These are phyloP conservation scores for Elaeis oleifera DNA, from an alignment of 202 grass and related monocot species.

Conservation along the genomic window DNA sequence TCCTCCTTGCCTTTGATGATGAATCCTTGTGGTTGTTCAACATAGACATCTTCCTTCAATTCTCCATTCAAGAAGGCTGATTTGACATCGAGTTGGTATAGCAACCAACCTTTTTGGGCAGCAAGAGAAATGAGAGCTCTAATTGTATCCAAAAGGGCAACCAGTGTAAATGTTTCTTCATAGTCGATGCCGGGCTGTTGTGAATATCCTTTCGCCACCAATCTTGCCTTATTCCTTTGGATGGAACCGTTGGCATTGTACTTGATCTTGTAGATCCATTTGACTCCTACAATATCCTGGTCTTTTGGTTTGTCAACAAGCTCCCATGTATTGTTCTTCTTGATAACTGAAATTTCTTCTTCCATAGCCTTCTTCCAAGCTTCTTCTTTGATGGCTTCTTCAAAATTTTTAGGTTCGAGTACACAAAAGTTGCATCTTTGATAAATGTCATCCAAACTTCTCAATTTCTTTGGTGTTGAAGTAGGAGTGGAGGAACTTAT, in stretches of 20 bases:
- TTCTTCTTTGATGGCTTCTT: not conserved
- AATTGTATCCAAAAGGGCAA: not conserved
- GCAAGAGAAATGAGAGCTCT: not conserved
- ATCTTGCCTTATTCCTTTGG: not conserved
- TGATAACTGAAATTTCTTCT: not conserved
- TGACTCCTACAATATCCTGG: not conserved
- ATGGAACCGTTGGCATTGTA: not conserved
- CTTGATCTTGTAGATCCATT: not conserved
- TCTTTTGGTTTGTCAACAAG: not conserved
- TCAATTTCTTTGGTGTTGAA: too few species aligned
- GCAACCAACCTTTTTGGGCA: too few species aligned
- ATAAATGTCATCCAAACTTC: too few species aligned
- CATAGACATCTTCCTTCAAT: not conserved
- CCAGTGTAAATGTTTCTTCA: not conserved
- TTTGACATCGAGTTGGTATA: not conserved
- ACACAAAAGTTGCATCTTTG: too few species aligned
- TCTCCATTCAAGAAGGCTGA: not conserved
- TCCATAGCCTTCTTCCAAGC: not conserved
- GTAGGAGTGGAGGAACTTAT: too few species aligned
- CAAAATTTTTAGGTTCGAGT: not conserved
- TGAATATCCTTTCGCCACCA: not conserved
- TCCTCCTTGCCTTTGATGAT: not conserved
- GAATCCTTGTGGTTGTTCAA: not conserved
- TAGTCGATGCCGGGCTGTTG: not conserved
- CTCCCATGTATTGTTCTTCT: too few species aligned